A percentile compares a stretch with the other conserved stretches of the same genome.
Conservation (phyloP, 352 stramenopile species). For the Globisporangium emineosum region DNA sequence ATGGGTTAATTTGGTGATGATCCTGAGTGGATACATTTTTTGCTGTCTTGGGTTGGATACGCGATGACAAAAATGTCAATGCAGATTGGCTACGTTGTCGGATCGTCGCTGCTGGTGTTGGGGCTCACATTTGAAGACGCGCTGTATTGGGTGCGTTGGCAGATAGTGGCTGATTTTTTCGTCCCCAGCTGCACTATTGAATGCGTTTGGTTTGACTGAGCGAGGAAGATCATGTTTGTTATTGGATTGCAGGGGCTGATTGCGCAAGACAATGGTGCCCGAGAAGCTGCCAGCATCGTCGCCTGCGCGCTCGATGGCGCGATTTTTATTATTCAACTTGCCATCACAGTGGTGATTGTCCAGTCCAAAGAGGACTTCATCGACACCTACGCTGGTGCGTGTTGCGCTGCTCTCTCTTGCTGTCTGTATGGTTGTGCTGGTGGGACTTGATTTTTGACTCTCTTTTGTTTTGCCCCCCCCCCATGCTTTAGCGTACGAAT, state of each 20-base stretch:
- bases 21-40: background rate
- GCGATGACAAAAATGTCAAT: background rate
- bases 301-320: constrained; percentile 45
- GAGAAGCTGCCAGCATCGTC: constrained; percentile 36
- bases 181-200: background rate
- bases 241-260: constrained; percentile 32
- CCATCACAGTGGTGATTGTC: constrained; percentile 56
- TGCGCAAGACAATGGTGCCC: constrained; percentile 27
- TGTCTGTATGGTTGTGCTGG: background rate
- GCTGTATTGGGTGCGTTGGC: constrained; percentile 56
- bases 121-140: constrained; percentile 65
- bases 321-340: constrained; percentile 63
- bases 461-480: background rate
- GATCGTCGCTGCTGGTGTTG: constrained; percentile 60
- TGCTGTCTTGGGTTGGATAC: background rate
- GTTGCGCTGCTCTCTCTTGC: background rate
- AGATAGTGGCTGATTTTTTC: background rate
- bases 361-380: constrained; percentile 84
- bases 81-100: constrained; percentile 74
- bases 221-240: background rate
- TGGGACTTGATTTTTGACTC: background rate
- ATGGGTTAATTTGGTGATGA: background rate
- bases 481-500: constrained; percentile 60
- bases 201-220: background rate
- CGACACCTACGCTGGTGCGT: constrained; percentile 74